phyloP scores from a whole-genome alignment of 2,329 filamentous ascomycete genomes.

The Alternaria ventricosa region DNA sequence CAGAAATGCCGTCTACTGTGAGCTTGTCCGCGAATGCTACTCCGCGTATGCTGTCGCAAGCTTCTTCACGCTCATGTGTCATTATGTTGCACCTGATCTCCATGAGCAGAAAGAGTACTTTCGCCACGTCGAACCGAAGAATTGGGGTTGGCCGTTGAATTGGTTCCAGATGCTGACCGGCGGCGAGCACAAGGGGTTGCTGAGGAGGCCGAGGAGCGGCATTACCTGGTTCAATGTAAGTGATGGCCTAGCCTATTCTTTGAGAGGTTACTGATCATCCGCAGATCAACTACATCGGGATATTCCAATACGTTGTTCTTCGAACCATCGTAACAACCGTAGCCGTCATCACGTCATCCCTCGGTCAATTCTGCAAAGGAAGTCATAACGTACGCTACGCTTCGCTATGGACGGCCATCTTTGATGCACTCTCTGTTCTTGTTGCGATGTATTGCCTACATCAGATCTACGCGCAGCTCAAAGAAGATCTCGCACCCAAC shows the following conservation, averaged over 20 bases:
- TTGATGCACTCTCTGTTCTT: constrained; percentile 75
- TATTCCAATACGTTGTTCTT: constrained; percentile 88
- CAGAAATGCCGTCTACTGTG: constrained; percentile 78
- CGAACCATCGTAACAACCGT: constrained; percentile 80
- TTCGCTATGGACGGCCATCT: constrained; percentile 81
- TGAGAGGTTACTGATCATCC: constrained; percentile 23
- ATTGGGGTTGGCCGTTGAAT: constrained; percentile 77
- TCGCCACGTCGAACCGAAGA: constrained; percentile 68
- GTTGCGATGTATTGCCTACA: constrained; percentile 90
- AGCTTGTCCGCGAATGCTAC: constrained; percentile 83
- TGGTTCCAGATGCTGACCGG: constrained; percentile 75
- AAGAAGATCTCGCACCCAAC: constrained; percentile 70
- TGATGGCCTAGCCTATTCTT: constrained; percentile 9
- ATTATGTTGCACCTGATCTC: constrained; percentile 78
- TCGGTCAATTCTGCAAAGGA: constrained; percentile 76
- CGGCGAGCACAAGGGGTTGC: constrained; percentile 68
- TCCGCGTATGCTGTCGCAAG: constrained; percentile 88
- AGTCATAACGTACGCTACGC: constrained; percentile 79
- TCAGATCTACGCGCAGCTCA: constrained; percentile 84
- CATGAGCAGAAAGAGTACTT: constrained; percentile 86
- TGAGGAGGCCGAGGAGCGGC: constrained; percentile 78
- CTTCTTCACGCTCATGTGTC: constrained; percentile 83
- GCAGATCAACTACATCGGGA: constrained; percentile 75
- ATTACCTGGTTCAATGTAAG: constrained; percentile 85
- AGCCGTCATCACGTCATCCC: constrained; percentile 74